Evolutionary conservation across 768 basidiomycete genomes (phyloP), one percentile per base, ranked within the genome.

Genomic region (Lyophyllum shimeji): DNA sequence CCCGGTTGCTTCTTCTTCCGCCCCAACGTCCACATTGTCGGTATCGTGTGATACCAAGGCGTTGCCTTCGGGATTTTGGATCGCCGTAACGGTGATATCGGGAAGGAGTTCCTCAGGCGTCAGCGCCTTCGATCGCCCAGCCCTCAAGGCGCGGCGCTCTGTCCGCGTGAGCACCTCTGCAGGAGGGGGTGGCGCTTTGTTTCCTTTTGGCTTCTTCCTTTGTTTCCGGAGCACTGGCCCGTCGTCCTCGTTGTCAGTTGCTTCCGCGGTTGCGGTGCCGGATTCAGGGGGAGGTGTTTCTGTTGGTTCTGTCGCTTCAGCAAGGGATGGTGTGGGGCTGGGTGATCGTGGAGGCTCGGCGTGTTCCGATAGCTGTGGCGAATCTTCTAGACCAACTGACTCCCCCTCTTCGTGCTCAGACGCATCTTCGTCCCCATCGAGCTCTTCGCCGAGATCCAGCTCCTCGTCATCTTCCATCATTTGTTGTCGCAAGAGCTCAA

Each of bases 391-490:
- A 25, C 29, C 46, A 18, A 52, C 42, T 17, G 49, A 46, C 40
- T 52, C 33, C 45, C 37, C 57, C 44, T 65, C 58, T 9, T 59
- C 57, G 29, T 57, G 60, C 12, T 46, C 58, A 37, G 18, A 31
- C 3, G 56, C 51, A 13, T 65, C 63, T 25, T 65, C 70, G 2
- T 70, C 67, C 23, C 58, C 64, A 31, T 62, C 70, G 4, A 20
- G 46, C 39, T 60, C 67, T 15, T 24, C 53, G 15, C 67, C 76
- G 23, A 74, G 74, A 13, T 68, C 73, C 20, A 97, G 68, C 58
- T 80, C 82, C 49, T 83, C 81, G 56, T 91, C 80, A 62, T 98
- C 93, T 53, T 75, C 72, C 60, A 76, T 67, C 90, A 99, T 97
- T 63, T 90, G 82, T 62, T 77, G 76, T 68, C 82, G 84, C 56